Base-by-base conservation (phyloP, 805 yeast genomes). In the Pichia sporocuriosa region DNA sequence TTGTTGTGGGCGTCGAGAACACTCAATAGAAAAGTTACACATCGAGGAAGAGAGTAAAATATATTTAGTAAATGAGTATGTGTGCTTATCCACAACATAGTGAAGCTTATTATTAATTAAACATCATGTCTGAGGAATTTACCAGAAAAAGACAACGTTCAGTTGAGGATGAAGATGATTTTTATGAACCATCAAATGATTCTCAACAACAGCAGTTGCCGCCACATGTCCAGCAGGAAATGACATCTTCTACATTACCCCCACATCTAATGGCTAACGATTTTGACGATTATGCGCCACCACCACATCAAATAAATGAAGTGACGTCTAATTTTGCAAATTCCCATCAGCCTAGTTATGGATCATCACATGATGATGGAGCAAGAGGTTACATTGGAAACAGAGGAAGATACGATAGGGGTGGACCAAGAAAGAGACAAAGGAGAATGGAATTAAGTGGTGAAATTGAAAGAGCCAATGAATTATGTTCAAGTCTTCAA, bases 401-500 rank as follows among this genome's bases (percentile, higher is more conserved):
- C 17, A 5, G 32, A 6, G n/a, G 17, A n/a, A 10, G 26, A 16
- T 25, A 15, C 26, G 43, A 37, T 9, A 39, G 32, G 8, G 37
- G 36, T 35, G 37, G 44, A 28, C 12, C 37, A 23, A 42, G 37
- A 13, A 41, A 41, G n/a, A 43, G 50, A 32, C 43, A 41, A 25
- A 37, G 50, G 34, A 32, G 42, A 22, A 20, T 41, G 6, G 43
- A 41, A 19, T 37, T 47, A 13, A 39, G 48, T 25, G 32, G 38
- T 19, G 48, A 42, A 27, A n/a, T 51, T 11, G 62, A 70, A 48
- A 53, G 68, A 27, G 70, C 76, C 33, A 69, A 66, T 52, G 70
- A 69, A 32, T 59, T 75, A 53, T 65, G 73, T 62, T 67, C 65
- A 24, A 77, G 71, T 49, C 65, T 48, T 11, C 44, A 38, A 32